phyloP scores from a whole-genome alignment of 1,139 yeast species.

The Geotrichum phurueaensis region DNA sequence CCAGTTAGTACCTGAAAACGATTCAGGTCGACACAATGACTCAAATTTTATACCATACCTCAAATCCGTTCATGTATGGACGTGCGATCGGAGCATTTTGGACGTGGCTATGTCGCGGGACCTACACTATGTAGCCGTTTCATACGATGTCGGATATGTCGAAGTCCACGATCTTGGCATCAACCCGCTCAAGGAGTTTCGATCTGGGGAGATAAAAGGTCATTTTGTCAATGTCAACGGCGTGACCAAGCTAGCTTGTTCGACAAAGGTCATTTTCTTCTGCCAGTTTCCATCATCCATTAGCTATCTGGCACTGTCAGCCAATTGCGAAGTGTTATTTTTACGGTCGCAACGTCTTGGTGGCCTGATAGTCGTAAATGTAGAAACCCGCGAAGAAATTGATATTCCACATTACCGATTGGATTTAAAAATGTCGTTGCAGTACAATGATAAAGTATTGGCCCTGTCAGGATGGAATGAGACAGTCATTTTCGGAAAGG shows the following conservation, averaged over 20 bases:
- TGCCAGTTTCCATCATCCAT: conserved; percentile 31
- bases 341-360: conserved; percentile 31
- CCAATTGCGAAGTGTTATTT: conserved; percentile 28
- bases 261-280: conserved; percentile 17
- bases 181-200: background rate
- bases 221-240: conserved; percentile 7
- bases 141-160: conserved; percentile 18
- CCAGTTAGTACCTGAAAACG: conserved; percentile 1
- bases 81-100: conserved; percentile 11
- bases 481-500: conserved; percentile 27
- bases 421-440: conserved; percentile 26
- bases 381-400: conserved; percentile 26
- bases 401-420: conserved; percentile 33
- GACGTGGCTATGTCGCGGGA: conserved; percentile 16
- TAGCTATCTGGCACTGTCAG: conserved; percentile 28
- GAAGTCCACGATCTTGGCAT: conserved; percentile 16
- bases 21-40: background rate
- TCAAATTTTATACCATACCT: conserved; percentile 6
- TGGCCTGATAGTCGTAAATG: conserved; percentile 29
- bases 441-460: conserved; percentile 26
- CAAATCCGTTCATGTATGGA: conserved; percentile 13
- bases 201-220: background rate
- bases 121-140: conserved; percentile 11
- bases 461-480: conserved; percentile 28
- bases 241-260: background rate